These are phyloP conservation scores for Ambispora gerdemannii DNA, from an alignment of 192 early-diverging fungal species.

Conservation along the genomic window DNA sequence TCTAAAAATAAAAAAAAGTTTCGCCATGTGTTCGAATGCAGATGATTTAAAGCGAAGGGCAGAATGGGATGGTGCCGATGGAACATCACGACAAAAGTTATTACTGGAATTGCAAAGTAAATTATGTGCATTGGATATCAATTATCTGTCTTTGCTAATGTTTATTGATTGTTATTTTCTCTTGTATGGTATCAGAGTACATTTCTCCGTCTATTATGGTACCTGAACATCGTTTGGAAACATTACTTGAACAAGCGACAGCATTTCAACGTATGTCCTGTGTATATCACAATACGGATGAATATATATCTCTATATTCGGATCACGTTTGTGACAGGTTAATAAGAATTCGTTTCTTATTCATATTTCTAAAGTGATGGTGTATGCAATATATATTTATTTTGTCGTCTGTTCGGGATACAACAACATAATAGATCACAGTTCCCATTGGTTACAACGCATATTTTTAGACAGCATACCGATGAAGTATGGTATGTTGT, in stretches of 20 bases:
- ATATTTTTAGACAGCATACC: conserved; percentile 64
- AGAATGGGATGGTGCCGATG: conserved; percentile 78
- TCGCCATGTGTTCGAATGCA: conserved; percentile 64
- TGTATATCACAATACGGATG: conserved; percentile 73
- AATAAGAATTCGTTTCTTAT: conserved; percentile 20
- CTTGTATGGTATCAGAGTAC: conserved; percentile 44
- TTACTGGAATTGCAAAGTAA: conserved; percentile 67
- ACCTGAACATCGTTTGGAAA: conserved; percentile 80
- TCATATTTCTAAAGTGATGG: too few species aligned
- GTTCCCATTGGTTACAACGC: conserved; percentile 58
- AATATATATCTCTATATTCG: conserved; percentile 56
- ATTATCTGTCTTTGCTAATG: neutral
- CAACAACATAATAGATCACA: conserved; percentile 38
- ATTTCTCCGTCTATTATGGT: conserved; percentile 84
- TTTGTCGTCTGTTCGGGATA: too few species aligned
- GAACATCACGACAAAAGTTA: conserved; percentile 61
- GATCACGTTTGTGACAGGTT: conserved; percentile 79
- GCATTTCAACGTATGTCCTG: conserved; percentile 72
- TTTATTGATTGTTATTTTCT: neutral
- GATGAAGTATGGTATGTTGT: conserved; percentile 97
- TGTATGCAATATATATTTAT: too few species aligned
- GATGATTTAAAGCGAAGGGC: conserved; percentile 67
- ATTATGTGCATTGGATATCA: neutral
- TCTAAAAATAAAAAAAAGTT: conserved; percentile 41
- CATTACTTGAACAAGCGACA: conserved; percentile 77